Evolutionary conservation across 257 asterid genomes (phyloP), one percentile per base, ranked within the genome.

Genomic region (Nyctanthes arbortristis): DNA sequence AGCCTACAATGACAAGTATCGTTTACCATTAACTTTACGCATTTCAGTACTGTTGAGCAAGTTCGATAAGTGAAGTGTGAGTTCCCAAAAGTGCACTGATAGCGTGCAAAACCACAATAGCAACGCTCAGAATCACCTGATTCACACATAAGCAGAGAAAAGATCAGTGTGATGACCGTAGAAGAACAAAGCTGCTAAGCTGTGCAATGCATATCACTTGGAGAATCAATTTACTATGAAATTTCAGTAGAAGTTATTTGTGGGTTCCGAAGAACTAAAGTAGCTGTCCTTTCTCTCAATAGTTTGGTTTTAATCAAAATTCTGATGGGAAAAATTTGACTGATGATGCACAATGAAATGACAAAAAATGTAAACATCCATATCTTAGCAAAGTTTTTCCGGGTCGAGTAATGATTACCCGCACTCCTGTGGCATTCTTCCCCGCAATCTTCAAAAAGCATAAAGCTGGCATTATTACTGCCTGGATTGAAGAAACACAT

Each of bases 391-490:
- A 40, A 8, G 22, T 49, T 49, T 4, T 22, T 12, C 24, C 10
- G 1, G n/a, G n/a, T 52, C 14, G 2, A 7, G 31, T 7, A 8
- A 20, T 78, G n/a, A n/a, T n/a, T n/a, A 89, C 97, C 96, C 89
- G 96, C 37, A 77, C 64, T 55, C 72, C 76, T 39, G 90, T 83
- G 4, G 93, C 92, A 39, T 78, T 83, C 58, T 71, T 78, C 63
- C 89, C 90, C 77, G 71, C 5, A 64, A 89, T 89, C 77, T 77
- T 92, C 81, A 89, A 69, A 64, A 79, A 86, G 81, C 96, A 92
- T 68, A 87, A 72, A 33, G 96, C 82, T 25, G 94, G 92, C 83
- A 92, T 63, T 68, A 87, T 78, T 30, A 89, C 64, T 9, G 89
- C 95, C 96, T 89, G 85, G 29, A 70, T 7, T 5, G 22, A 34